Base-by-base conservation (phyloP, 2,329 filamentous ascomycete genomes). In the Aureobasidium sp. region DNA sequence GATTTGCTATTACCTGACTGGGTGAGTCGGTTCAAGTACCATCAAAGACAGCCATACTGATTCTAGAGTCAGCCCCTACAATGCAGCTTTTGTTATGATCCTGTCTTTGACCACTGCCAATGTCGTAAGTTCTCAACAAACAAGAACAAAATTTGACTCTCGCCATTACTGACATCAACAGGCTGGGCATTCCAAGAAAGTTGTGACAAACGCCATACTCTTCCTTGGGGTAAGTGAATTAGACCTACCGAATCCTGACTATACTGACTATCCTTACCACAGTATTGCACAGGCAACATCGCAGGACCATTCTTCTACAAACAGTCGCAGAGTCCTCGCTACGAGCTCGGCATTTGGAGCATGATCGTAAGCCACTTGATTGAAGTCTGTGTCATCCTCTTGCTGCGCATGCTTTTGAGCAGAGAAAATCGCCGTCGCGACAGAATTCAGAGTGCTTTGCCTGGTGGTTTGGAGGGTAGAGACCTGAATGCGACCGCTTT, bases 251-350 rank as follows among this genome's bases (percentile, higher is more conserved):
- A 2, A 3, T 2, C 1, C 19, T 3, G 15, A 8, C 12, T 31
- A 19, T 37, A 14, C 42, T 58, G 37, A 58, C 31, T n/a, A 48
- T 9, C 27, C 27, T 8, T 22, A n/a, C 17, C 12, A 56, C 7
- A 56, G 52, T 82, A 82, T 61, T 85, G 82, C 66, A 77, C 81
- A 1, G 84, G 83, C 5, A 86, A 86, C 67, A 84, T 86, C 45
- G 79, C 78, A 4, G 81, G 83, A 0, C 85, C 85, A 0, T 85
- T 86, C 70, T 86, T 86, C 72, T 87, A 85, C 70, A 79, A 80
- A 56, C 72, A 77, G 0, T 68, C 76, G n/a, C 82, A 87, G 65
- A 75, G 77, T 2, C 81, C 81, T 3, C 71, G 69, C 1, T 83
- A 83, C 56, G 56, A 69, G 24, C 73, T 82, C 42, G 81, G 80